Base-by-base conservation (phyloP, 768 basidiomycete genomes). In the Collybiopsis luxurians region DNA sequence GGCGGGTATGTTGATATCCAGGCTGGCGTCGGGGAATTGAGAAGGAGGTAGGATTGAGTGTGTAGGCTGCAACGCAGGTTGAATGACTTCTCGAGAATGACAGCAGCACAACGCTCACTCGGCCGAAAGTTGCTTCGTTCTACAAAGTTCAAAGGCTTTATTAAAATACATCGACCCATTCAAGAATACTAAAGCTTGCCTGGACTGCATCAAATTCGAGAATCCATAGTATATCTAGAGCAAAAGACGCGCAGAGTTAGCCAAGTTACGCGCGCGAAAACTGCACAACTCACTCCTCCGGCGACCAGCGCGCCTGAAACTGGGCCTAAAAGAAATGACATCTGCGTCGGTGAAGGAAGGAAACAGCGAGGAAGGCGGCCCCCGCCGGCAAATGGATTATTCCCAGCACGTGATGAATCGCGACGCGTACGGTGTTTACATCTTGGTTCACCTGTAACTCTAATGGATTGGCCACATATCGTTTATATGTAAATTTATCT, bases 261-360 rank as follows among this genome's bases (percentile, higher is more conserved):
- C n/a, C n/a, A n/a, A n/a, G 26, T 47, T 26, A 12, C 12, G 17
- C 7, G 28, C 23, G 21, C 19, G 24, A 36, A 50, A 26, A 38
- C 23, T 40, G 43, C 23, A 6, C 47, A 24, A 46, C 79, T 64
- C 68, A 84, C 86, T 60, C 86, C 86, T 53, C 86, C 85, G 34
- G 85, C 86, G 50, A 82, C 79, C 56, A 89, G 73, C 31, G 84
- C 85, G 26, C 86, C 86, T 34, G 87, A 85, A n/a, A 87, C 67
- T n/a, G 86, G 83, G 26, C 86, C 85, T 52, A 82, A 64, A 51
- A 86, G 71, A 67, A 82, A 75, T 13, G 54, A 55, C 54, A 55
- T 53, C 26, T 11, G 6, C 19, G 49, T 15, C n/a, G 19, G 19
- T 34, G 31, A n/a, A 7, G n/a, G 43, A 44, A 44, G 51, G 6